These are phyloP conservation scores for Hypoxylon sp. DNA, from an alignment of 2,329 filamentous ascomycete genomes.

Conservation along the genomic window DNA sequence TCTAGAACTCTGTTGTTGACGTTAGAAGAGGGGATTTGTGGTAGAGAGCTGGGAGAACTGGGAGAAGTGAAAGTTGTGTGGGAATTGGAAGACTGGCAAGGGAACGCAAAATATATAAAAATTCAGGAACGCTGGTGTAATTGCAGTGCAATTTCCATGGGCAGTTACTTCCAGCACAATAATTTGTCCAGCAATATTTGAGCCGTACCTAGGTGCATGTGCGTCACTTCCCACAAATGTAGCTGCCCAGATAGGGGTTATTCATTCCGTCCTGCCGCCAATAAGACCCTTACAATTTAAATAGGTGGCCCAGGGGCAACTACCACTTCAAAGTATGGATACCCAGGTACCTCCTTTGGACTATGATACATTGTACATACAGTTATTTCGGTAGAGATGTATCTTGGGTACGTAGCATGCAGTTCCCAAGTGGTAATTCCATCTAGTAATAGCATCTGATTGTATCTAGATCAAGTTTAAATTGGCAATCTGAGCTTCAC, in stretches of 20 bases:
- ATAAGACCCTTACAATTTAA: background rate
- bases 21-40: too few species aligned
- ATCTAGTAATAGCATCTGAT: background rate
- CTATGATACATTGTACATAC: background rate
- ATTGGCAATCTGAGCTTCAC: background rate
- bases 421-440: too few species aligned
- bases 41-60: too few species aligned
- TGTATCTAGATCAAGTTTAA: background rate
- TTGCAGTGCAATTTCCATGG: too few species aligned
- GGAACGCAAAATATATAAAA: too few species aligned
- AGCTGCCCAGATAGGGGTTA: background rate
- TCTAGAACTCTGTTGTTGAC: too few species aligned
- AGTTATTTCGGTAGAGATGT: background rate
- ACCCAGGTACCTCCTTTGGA: background rate
- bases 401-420: background rate
- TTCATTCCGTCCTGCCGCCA: background rate
- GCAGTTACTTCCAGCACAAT: too few species aligned
- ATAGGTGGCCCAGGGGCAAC: background rate
- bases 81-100: too few species aligned
- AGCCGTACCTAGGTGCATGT: background rate
- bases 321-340: background rate
- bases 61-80: too few species aligned
- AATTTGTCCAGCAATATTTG: too few species aligned
- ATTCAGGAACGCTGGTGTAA: too few species aligned
- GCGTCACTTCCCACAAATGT: background rate